Evolutionary conservation across 1,284 basidiomycete genomes (phyloP).

Genomic region (Irpex sp.): DNA sequence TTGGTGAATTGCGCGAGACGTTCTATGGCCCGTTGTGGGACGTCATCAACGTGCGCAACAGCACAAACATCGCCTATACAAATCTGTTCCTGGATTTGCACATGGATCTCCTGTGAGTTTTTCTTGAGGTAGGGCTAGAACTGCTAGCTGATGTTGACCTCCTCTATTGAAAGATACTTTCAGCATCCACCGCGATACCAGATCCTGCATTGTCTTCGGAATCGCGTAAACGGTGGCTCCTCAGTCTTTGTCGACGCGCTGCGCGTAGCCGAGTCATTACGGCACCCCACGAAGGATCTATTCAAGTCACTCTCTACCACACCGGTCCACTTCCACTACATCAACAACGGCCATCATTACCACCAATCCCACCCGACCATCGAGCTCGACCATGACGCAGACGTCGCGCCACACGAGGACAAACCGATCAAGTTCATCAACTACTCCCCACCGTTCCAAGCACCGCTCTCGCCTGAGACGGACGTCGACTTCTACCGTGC

Average conservation of each 20-base stretch:
- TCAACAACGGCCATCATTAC: conserved; percentile 88
- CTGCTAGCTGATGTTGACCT: neutral
- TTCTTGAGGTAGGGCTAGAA: neutral
- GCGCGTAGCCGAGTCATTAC: conserved; percentile 60
- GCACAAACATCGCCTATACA: conserved; percentile 93
- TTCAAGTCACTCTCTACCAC: conserved; percentile 56
- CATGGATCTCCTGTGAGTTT: conserved; percentile 83
- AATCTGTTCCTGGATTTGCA: conserved; percentile 86
- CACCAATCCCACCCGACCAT: conserved; percentile 78
- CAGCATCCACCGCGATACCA: conserved; percentile 88
- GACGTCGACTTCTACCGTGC: conserved; percentile 61
- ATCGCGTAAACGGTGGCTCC: conserved; percentile 77
- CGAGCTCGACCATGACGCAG: conserved; percentile 40
- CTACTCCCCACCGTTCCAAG: conserved; percentile 96
- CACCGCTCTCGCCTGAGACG: conserved; percentile 55
- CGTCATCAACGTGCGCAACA: conserved; percentile 72
- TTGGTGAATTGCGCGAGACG: conserved; percentile 79
- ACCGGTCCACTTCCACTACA: conserved; percentile 84
- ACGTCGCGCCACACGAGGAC: neutral
- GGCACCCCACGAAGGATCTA: conserved; percentile 32
- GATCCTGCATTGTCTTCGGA: conserved; percentile 84
- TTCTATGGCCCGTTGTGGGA: conserved; percentile 94
- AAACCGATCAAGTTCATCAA: conserved; percentile 62
- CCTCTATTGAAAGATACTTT: conserved; percentile 66
- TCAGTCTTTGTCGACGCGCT: conserved; percentile 90